Percentiles rank a stretch among this genome's conserved stretches.
Evolutionary conservation across 164 flowering plant genomes (phyloP).

Genomic region (Chimonanthus salicifolius): DNA sequence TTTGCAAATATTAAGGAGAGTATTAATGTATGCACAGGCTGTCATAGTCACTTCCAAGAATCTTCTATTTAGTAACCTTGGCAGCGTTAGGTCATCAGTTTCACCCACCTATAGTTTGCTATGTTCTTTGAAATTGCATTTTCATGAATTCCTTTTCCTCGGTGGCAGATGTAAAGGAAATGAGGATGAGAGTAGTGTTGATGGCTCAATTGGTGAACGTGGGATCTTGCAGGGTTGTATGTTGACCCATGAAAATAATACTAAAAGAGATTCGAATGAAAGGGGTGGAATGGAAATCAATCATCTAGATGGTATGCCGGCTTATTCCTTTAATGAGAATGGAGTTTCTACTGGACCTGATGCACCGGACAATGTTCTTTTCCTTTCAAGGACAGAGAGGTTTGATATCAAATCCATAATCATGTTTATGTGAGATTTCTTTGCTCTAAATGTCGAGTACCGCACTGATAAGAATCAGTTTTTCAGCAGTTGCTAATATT

Average conservation of each 20-base stretch:
- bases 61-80: not conserved
- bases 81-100: not conserved
- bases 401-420: slow-evolving; percentile 9
- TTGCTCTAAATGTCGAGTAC: not conserved
- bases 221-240: slow-evolving; percentile 21
- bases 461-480: not conserved
- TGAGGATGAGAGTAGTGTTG: slow-evolving; percentile 41
- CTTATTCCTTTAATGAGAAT: slow-evolving; percentile 18
- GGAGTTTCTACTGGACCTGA: slow-evolving; percentile 17
- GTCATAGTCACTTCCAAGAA: not conserved
- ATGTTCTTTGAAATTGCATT: not conserved
- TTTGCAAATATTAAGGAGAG: not conserved
- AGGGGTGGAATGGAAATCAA: slow-evolving; percentile 26
- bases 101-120: not conserved
- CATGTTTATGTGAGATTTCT: not conserved
- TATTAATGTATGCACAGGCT: not conserved
- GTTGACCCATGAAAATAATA: slow-evolving; percentile 21
- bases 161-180: slow-evolving; percentile 37
- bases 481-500: not conserved
- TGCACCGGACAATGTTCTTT: slow-evolving; percentile 15
- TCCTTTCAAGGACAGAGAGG: slow-evolving; percentile 38
- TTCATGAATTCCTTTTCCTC: slow-evolving; percentile 10
- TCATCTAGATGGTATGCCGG: slow-evolving; percentile 14
- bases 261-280: slow-evolving; percentile 25
- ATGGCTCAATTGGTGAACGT: slow-evolving; percentile 32